A percentile compares a stretch with the other conserved stretches of the same genome.
These are phyloP conservation scores for Golubevia sp. DNA, from an alignment of 1,284 basidiomycete species.

Conservation along the genomic window DNA sequence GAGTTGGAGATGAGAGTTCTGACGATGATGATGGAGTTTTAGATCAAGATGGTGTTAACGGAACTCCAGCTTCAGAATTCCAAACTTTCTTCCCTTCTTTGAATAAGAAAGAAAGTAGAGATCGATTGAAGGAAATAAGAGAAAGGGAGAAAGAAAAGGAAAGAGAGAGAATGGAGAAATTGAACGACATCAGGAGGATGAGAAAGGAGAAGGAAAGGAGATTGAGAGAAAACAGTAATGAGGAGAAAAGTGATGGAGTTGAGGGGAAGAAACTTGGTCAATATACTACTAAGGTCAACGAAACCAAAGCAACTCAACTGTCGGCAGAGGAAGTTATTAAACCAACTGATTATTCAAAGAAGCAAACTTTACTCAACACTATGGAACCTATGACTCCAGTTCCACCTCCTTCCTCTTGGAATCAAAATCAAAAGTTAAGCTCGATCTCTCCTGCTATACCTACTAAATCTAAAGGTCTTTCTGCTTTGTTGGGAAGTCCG, in stretches of 20 bases:
- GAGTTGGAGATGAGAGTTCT: too few relatives aligned
- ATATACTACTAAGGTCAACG: too few relatives aligned
- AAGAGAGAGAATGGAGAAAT: not conserved
- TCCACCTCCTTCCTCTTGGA: not conserved
- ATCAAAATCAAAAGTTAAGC: not conserved
- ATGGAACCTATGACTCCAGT: not conserved
- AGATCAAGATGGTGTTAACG: too few relatives aligned
- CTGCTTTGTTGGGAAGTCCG: too few relatives aligned
- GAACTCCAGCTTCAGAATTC: too few relatives aligned
- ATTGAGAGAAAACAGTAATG: not conserved
- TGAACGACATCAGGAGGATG: not conserved
- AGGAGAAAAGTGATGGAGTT: not conserved
- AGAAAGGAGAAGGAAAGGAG: not conserved
- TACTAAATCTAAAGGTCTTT: not conserved
- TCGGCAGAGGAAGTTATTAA: not conserved
- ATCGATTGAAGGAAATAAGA: not conserved
- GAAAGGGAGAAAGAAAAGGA: not conserved
- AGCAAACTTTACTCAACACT: too few relatives aligned
- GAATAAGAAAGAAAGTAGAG: not conserved
- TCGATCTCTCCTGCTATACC: not conserved
- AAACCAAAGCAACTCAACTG: too few relatives aligned
- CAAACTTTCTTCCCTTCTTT: too few relatives aligned
- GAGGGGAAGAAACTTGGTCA: not conserved
- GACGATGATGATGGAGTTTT: too few relatives aligned
- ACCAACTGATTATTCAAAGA: not conserved